These are phyloP conservation scores for Auriscalpium microsporum DNA, from an alignment of 768 basidiomycete genomes.

Conservation along the genomic window DNA sequence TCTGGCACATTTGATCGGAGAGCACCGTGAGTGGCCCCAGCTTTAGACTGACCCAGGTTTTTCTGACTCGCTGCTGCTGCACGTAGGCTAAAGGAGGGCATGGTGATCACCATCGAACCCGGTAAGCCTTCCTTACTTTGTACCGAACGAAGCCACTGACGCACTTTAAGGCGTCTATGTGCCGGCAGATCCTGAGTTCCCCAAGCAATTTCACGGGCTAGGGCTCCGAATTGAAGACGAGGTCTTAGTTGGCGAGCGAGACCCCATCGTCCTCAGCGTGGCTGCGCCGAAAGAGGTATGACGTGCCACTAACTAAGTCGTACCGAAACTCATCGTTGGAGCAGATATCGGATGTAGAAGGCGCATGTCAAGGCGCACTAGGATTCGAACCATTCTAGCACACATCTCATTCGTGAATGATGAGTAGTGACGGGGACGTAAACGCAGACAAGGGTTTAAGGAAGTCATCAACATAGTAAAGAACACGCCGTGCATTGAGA, in stretches of 20 bases:
- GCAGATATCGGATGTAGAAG: slow-evolving; percentile 69
- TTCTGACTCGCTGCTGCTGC: background rate
- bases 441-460: too few relatives aligned
- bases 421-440: too few relatives aligned
- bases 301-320: background rate
- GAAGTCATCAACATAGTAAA: too few relatives aligned
- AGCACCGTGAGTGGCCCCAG: slow-evolving; percentile 34
- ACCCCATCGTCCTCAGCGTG: slow-evolving; percentile 57
- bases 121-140: slow-evolving; percentile 31
- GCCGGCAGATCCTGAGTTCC: slow-evolving; percentile 69
- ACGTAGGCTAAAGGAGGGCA: slow-evolving; percentile 64
- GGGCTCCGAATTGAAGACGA: slow-evolving; percentile 93
- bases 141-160: slow-evolving; percentile 1
- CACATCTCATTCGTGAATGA: too few relatives aligned
- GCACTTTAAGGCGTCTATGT: slow-evolving; percentile 67
- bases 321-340: background rate
- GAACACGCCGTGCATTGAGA: too few relatives aligned
- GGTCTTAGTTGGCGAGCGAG: slow-evolving; percentile 54
- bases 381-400: slow-evolving; percentile 49
- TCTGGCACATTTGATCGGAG: slow-evolving; percentile 52
- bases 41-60: background rate
- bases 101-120: slow-evolving; percentile 91
- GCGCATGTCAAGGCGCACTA: slow-evolving; percentile 64
- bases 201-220: slow-evolving; percentile 82
- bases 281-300: slow-evolving; percentile 76